Percentiles rank a stretch among this genome's conserved stretches.
These are phyloP conservation scores for Vitis vinifera DNA, from an alignment of 164 flowering plant genomes.

Conservation along the genomic window ASM3070453v1 NC_081817.1:6475501-6476000, in stretches of 20 bases:
- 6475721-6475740: not conserved
- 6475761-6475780: slow-evolving; percentile 41
- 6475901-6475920: slow-evolving; percentile 44
- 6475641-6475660: not conserved
- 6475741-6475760: slow-evolving; percentile 17
- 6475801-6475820: slow-evolving; percentile 70
- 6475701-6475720: not conserved
- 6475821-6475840: slow-evolving; percentile 78
- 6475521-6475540: too few relatives aligned
- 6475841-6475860: slow-evolving; percentile 51
- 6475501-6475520: too few relatives aligned
- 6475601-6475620: not conserved
- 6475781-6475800: slow-evolving; percentile 58
- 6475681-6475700: not conserved
- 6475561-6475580: too few relatives aligned
- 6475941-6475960: slow-evolving; percentile 39
- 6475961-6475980: not conserved
- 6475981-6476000: not conserved
- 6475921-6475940: slow-evolving; percentile 37
- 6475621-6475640: not conserved
- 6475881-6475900: slow-evolving; percentile 17
- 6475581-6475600: too few relatives aligned
- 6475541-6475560: too few relatives aligned
- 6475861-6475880: slow-evolving; percentile 28
- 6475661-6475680: not conserved